Evolutionary conservation across 2,329 filamentous ascomycete genomes (phyloP).

Genomic region (Phialocephala sp.): DNA sequence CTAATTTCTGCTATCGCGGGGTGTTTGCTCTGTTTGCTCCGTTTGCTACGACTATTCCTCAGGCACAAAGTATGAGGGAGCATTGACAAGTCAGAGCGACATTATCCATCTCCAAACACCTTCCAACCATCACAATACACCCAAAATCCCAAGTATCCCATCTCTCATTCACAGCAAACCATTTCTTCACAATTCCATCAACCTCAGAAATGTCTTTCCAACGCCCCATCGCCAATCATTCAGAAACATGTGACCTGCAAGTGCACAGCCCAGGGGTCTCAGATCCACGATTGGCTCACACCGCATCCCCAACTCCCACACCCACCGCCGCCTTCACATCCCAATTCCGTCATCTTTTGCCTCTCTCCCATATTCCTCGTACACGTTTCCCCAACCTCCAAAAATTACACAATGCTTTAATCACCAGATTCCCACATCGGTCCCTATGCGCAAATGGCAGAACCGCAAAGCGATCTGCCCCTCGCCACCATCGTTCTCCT

Average conservation of each 20-base stretch:
- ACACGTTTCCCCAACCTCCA: constrained; percentile 25
- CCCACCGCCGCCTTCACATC: not conserved
- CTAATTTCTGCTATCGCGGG: not conserved
- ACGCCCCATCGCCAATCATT: constrained; percentile 2
- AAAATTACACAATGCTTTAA: constrained; percentile 23
- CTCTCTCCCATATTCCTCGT: constrained; percentile 1
- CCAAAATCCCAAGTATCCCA: not conserved
- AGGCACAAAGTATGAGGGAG: not conserved
- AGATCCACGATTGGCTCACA: constrained; percentile 11
- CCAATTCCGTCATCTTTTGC: constrained; percentile 12
- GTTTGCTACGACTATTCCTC: not conserved
- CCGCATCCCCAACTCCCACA: constrained; percentile 6
- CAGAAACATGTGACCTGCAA: not conserved
- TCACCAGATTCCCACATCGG: constrained; percentile 11
- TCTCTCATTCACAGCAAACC: constrained; percentile 4
- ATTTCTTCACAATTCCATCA: not conserved
- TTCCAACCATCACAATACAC: not conserved
- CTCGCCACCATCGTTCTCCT: constrained; percentile 56
- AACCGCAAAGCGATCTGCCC: constrained; percentile 36
- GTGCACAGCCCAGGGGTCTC: not conserved
- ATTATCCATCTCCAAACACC: not conserved
- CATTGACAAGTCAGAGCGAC: constrained; percentile 4
- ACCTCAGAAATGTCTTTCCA: not conserved
- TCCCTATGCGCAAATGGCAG: constrained; percentile 36
- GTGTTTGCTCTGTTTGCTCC: not conserved